Percentiles rank a stretch among this genome's conserved stretches.
Evolutionary conservation across 2,329 filamentous ascomycete genomes (phyloP).

Genomic region (Grosmannia penicillata): DNA sequence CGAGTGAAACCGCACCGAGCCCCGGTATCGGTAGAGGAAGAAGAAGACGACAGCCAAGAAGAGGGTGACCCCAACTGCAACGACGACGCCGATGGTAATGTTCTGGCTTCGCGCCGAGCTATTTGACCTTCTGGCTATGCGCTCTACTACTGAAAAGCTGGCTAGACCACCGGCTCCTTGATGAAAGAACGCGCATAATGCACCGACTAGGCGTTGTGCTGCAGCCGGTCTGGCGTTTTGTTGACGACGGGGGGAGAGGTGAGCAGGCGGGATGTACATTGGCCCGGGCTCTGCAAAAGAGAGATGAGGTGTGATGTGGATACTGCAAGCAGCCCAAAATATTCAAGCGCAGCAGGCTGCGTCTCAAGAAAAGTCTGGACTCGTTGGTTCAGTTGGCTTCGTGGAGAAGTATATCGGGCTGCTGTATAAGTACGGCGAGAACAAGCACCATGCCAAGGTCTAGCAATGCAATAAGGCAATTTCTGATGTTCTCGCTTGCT

Average conservation of each 20-base stretch:
- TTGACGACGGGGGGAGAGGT: not conserved
- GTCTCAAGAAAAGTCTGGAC: too few species aligned
- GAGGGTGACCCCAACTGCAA: conserved; percentile 2
- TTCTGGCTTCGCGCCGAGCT: conserved; percentile 4
- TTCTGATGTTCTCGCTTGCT: too few species aligned
- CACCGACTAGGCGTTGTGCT: not conserved
- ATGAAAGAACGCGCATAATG: not conserved
- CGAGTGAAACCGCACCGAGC: conserved; percentile 1
- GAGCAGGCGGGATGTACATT: conserved; percentile 1
- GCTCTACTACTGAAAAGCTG: not conserved
- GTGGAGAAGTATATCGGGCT: too few species aligned
- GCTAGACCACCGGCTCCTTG: too few species aligned
- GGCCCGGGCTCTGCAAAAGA: not conserved
- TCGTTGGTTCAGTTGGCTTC: too few species aligned
- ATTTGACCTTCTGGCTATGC: not conserved
- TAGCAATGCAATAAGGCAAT: too few species aligned
- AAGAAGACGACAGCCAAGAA: conserved; percentile 3
- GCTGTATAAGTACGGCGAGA: too few species aligned
- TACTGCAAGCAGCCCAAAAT: too few species aligned
- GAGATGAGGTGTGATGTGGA: not conserved
- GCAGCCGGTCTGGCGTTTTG: too few species aligned
- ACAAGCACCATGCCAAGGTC: too few species aligned
- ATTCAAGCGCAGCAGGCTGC: too few species aligned
- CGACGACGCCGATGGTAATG: conserved; percentile 9
- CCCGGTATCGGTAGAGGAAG: conserved; percentile 8